These are phyloP conservation scores for Waltergamsia citrina DNA, from an alignment of 2,329 filamentous ascomycete genomes.

Conservation along the genomic window DNA sequence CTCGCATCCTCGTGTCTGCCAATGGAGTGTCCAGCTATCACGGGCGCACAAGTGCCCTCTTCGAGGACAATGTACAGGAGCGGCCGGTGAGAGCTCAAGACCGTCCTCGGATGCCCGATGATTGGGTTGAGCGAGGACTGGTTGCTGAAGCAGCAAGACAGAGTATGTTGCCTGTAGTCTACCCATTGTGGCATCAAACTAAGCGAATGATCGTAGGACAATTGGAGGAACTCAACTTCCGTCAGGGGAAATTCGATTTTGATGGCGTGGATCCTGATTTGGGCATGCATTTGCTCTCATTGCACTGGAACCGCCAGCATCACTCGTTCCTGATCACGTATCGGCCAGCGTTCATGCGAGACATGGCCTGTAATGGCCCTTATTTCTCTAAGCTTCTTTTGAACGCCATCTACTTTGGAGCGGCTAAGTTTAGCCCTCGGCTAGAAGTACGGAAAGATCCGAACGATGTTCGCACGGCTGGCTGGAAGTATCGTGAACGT, in stretches of 20 bases:
- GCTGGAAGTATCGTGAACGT: constrained; percentile 35
- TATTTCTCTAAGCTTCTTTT: constrained; percentile 48
- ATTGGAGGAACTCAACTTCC: constrained; percentile 36
- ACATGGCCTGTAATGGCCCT: constrained; percentile 41
- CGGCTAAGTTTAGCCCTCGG: constrained; percentile 34
- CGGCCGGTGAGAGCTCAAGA: constrained; percentile 7
- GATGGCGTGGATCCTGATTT: constrained; percentile 43
- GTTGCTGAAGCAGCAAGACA: constrained; percentile 37
- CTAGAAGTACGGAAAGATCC: constrained; percentile 33
- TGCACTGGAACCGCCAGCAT: constrained; percentile 46
- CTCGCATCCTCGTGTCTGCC: constrained; percentile 26
- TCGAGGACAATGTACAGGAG: constrained; percentile 25
- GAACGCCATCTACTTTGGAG: constrained; percentile 41
- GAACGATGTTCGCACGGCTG: constrained; percentile 34
- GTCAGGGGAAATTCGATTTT: constrained; percentile 40
- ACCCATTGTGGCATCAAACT: too few species aligned
- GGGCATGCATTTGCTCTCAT: constrained; percentile 37
- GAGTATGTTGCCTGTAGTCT: too few species aligned
- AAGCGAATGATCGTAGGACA: too few species aligned
- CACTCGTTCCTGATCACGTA: constrained; percentile 40
- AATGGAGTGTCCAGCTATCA: constrained; percentile 35
- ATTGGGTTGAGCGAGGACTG: constrained; percentile 32
- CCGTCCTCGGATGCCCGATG: constrained; percentile 18
- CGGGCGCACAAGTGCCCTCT: constrained; percentile 37
- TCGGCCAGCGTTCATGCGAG: constrained; percentile 41